A percentile compares a stretch with the other conserved stretches of the same genome.
phyloP scores from a whole-genome alignment of 805 yeast genomes.

The Suhomyces prunicola region DNA sequence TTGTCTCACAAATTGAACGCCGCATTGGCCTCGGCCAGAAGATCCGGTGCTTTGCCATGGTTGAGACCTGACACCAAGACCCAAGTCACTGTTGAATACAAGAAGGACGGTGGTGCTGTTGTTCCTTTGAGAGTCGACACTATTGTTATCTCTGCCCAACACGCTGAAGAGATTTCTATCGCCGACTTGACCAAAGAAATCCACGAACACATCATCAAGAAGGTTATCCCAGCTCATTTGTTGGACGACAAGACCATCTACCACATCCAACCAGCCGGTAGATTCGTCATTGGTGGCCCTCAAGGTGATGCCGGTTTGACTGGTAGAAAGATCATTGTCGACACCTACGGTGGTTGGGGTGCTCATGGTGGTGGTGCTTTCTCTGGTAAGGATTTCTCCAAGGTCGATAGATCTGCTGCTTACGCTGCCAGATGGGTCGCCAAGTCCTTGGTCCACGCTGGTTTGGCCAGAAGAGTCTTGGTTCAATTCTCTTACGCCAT shows the following conservation, averaged over 20 bases:
- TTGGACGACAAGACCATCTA: constrained; percentile 93
- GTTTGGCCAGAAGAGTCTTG: constrained; percentile 93
- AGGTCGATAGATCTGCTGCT: constrained; percentile 99
- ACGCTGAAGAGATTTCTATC: constrained; percentile 92
- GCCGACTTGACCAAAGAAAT: constrained; percentile 84
- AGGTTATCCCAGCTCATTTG: constrained; percentile 86
- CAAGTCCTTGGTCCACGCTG: constrained; percentile 92
- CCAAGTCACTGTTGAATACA: constrained; percentile 97
- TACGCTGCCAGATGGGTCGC: constrained; percentile 99
- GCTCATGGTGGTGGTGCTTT: constrained; percentile 99
- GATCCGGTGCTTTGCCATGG: constrained; percentile 93
- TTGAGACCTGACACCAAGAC: constrained; percentile 99
- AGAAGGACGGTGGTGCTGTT: constrained; percentile 91
- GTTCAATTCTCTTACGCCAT: constrained; percentile 99
- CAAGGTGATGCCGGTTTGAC: constrained; percentile 99
- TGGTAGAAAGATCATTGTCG: constrained; percentile 99
- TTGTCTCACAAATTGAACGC: constrained; percentile 95
- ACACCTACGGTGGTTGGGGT: constrained; percentile 99
- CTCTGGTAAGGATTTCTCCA: constrained; percentile 99
- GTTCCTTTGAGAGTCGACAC: constrained; percentile 96
- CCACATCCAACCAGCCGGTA: constrained; percentile 99
- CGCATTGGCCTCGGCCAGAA: constrained; percentile 96
- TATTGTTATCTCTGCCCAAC: constrained; percentile 95
- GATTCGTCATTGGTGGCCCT: constrained; percentile 99
- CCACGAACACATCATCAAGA: constrained; percentile 75